Evolutionary conservation across 768 basidiomycete genomes (phyloP).

Genomic region (Suillus subalutaceus): DNA sequence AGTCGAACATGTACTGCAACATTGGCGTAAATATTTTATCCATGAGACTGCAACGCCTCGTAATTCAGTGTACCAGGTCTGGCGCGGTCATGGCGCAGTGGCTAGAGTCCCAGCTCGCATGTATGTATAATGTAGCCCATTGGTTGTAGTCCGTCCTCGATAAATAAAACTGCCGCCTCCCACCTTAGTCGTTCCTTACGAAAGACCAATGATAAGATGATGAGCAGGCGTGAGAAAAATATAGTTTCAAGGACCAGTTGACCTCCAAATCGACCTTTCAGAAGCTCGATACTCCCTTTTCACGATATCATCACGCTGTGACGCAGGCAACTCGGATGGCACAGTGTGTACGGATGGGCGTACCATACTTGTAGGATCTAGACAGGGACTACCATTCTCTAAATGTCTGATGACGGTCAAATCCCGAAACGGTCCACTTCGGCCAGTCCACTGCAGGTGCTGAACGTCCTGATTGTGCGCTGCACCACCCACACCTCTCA

Average conservation of each 20-base stretch:
- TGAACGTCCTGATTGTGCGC: neutral
- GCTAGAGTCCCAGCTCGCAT: neutral
- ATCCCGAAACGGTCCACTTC: neutral
- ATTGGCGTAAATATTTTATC: conserved; percentile 41
- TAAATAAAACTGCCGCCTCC: neutral
- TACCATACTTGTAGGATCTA: neutral
- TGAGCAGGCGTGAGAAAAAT: neutral
- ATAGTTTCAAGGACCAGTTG: neutral
- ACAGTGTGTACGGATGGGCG: neutral
- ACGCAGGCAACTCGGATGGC: neutral
- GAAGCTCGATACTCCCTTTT: neutral
- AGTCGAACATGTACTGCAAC: neutral
- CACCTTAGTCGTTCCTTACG: neutral
- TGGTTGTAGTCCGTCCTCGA: neutral
- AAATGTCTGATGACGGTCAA: neutral
- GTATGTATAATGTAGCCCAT: neutral
- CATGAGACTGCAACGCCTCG: conserved; percentile 50
- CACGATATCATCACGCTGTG: neutral
- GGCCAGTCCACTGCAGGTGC: neutral
- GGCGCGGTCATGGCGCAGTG: neutral
- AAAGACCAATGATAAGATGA: neutral
- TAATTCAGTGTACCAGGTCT: conserved; percentile 18
- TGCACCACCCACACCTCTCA: neutral
- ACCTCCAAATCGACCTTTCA: neutral
- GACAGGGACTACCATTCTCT: neutral